Evolutionary conservation across 2,329 filamentous ascomycete genomes (phyloP).

Genomic region (Ascochyta pisi): DNA sequence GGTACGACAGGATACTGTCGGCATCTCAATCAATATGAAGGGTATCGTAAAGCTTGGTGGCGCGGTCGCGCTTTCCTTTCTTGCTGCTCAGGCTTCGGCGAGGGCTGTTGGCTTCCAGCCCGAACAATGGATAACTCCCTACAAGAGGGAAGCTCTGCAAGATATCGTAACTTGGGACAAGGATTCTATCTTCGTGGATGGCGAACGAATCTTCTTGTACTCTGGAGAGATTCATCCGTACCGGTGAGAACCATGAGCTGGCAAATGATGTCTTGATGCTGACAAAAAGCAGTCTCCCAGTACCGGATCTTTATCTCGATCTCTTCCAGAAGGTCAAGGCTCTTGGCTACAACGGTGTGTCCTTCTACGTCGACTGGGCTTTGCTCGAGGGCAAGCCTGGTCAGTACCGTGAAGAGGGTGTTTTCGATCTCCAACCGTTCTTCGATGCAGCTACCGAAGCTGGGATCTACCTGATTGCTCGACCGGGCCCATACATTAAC

Average conservation of each 20-base stretch:
- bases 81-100: constrained; percentile 56
- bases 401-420: constrained; percentile 71
- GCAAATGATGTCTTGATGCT: not conserved
- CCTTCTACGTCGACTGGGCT: constrained; percentile 82
- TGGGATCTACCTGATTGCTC: constrained; percentile 77
- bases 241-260: constrained; percentile 46
- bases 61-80: constrained; percentile 42
- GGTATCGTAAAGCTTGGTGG: constrained; percentile 23
- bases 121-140: constrained; percentile 57
- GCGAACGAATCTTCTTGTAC: constrained; percentile 74
- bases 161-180: constrained; percentile 74
- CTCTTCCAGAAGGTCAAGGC: constrained; percentile 84
- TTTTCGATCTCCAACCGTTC: constrained; percentile 76
- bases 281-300: constrained; percentile 58
- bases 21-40: constrained; percentile 25
- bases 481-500: constrained; percentile 77
- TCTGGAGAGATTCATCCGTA: constrained; percentile 78
- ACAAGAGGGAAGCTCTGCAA: constrained; percentile 61
- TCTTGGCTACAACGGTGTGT: constrained; percentile 79
- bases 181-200: constrained; percentile 72
- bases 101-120: constrained; percentile 59
- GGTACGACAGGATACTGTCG: not conserved
- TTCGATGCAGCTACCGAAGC: constrained; percentile 76
- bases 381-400: constrained; percentile 76
- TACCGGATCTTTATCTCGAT: constrained; percentile 70